Conservation (phyloP, 2,329 filamentous ascomycete genomes). For the Hymenoscyphus occultus region DNA sequence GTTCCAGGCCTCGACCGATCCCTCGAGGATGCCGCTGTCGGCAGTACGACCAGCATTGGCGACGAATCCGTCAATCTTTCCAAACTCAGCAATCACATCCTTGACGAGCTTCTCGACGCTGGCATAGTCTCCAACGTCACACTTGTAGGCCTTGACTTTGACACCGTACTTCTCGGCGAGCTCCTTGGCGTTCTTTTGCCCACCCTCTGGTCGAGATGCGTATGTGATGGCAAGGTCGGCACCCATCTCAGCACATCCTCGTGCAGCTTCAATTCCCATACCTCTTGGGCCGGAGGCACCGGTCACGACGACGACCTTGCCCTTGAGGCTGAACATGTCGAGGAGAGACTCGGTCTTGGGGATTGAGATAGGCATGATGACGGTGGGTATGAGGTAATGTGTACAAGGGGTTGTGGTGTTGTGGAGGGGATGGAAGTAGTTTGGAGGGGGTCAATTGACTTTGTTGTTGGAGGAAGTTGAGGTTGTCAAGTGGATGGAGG, state of each 20-base stretch:
- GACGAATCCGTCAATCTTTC: slow-evolving; percentile 64
- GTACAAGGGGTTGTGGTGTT: background rate
- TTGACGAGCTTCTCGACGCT: slow-evolving; percentile 50
- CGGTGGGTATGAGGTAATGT: slow-evolving; percentile 1
- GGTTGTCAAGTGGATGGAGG: background rate
- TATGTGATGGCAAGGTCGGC: slow-evolving; percentile 67
- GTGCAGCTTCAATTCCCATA: slow-evolving; percentile 65
- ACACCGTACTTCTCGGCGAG: slow-evolving; percentile 57
- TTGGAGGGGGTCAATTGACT: slow-evolving; percentile 1
- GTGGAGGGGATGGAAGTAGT: background rate
- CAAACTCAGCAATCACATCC: slow-evolving; percentile 63
- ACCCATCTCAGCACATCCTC: slow-evolving; percentile 62
- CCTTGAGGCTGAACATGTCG: slow-evolving; percentile 54
- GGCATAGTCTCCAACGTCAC: slow-evolving; percentile 55
- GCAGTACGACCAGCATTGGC: slow-evolving; percentile 71
- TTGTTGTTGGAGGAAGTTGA: background rate
- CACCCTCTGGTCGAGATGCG: slow-evolving; percentile 57
- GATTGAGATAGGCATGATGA: slow-evolving; percentile 14
- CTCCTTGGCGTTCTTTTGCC: slow-evolving; percentile 64
- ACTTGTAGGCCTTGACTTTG: slow-evolving; percentile 67
- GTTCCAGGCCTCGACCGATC: slow-evolving; percentile 64
- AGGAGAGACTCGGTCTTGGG: slow-evolving; percentile 15
- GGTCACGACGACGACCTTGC: slow-evolving; percentile 61
- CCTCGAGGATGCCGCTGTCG: slow-evolving; percentile 65
- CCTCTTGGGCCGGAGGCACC: slow-evolving; percentile 63